Conservation (phyloP, 139 green algal genomes). For the Tetradesmus obliquus region DNA sequence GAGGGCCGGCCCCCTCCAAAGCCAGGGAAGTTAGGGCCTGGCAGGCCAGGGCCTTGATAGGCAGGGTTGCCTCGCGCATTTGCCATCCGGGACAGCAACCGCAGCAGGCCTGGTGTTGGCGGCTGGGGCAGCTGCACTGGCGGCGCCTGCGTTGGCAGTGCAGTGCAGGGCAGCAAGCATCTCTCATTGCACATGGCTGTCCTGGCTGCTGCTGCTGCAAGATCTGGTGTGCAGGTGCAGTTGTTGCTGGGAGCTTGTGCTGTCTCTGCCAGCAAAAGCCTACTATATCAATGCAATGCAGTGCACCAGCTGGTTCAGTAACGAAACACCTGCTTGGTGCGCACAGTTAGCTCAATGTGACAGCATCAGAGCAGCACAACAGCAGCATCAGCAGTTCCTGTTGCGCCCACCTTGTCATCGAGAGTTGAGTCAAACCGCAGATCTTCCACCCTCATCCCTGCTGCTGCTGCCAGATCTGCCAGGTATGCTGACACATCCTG, state of each 20-base stretch:
- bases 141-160: not conserved
- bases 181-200: not conserved
- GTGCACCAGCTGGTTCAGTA: too few relatives aligned
- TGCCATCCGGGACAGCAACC: not conserved
- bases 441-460: not conserved
- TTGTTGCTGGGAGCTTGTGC: not conserved
- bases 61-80: not conserved
- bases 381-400: not conserved
- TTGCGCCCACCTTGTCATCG: not conserved
- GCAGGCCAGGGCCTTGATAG: not conserved
- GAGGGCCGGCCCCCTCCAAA: not conserved
- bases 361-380: too few relatives aligned
- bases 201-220: not conserved
- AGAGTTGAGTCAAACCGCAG: not conserved
- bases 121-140: not conserved
- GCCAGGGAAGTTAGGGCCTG: not conserved
- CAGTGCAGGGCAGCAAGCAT: not conserved
- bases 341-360: too few relatives aligned
- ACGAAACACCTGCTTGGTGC: too few relatives aligned
- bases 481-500: not conserved
- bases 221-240: not conserved
- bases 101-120: not conserved
- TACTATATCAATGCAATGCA: too few relatives aligned
- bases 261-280: too few relatives aligned
- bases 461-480: not conserved